Percentiles rank a stretch among this genome's conserved stretches.
phyloP scores from a whole-genome alignment of 202 grass and related monocot species.

The Zoysia matrella region DNA sequence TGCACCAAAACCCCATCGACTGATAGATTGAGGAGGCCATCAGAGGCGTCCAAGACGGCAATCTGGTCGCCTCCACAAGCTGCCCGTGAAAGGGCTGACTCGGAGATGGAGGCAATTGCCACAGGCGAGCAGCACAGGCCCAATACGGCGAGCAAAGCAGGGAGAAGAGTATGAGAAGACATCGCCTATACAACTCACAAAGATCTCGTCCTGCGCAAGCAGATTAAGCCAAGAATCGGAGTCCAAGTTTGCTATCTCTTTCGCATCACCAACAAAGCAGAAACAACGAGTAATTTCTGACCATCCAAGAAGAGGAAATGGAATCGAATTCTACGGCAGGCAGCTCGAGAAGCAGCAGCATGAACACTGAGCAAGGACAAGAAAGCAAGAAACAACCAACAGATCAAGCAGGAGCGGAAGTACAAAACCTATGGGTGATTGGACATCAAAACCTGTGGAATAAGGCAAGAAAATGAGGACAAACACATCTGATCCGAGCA shows the following conservation, averaged over 20 bases:
- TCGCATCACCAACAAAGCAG: background rate
- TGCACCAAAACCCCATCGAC: slow-evolving; percentile 63
- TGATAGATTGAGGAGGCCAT: slow-evolving; percentile 53
- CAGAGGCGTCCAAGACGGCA: slow-evolving; percentile 47
- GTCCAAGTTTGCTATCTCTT: background rate
- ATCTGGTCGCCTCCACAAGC: slow-evolving; percentile 70
- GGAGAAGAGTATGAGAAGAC: slow-evolving; percentile 35
- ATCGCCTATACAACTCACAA: slow-evolving; percentile 35
- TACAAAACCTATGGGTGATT: slow-evolving; percentile 24
- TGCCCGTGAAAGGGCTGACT: slow-evolving; percentile 44
- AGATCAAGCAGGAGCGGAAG: slow-evolving; percentile 24
- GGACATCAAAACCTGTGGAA: slow-evolving; percentile 9
- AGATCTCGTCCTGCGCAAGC: slow-evolving; percentile 9
- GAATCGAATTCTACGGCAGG: background rate
- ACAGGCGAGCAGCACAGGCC: slow-evolving; percentile 12
- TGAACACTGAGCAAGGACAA: slow-evolving; percentile 33
- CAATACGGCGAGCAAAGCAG: slow-evolving; percentile 5
- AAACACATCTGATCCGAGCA: slow-evolving; percentile 28
- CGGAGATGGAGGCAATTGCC: slow-evolving; percentile 1
- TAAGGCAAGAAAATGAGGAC: slow-evolving; percentile 19
- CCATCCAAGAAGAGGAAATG: slow-evolving; percentile 9
- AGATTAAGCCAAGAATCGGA: background rate
- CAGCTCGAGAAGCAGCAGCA: background rate
- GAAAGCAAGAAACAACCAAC: background rate
- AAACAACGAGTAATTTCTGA: background rate